Percentiles rank a stretch among this genome's conserved stretches.
Evolutionary conservation across 169 alveolate species (phyloP).

Genomic region (Eimeria praecox): DNA sequence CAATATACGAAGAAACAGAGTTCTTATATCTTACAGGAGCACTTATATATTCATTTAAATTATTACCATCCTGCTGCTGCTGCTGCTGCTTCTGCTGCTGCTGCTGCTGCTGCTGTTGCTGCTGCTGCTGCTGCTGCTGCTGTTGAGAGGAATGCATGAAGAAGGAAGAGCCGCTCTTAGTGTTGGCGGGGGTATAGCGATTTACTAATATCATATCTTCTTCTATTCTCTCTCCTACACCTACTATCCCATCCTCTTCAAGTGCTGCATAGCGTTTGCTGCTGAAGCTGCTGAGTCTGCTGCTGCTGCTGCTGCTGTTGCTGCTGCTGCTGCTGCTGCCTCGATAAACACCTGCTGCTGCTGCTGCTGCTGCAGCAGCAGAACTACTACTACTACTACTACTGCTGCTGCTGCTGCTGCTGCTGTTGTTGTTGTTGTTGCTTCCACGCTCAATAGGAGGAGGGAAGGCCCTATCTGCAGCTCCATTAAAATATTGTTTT

Average conservation of each 20-base stretch:
- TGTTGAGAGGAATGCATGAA: slow-evolving; percentile 67
- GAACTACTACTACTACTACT: no score
- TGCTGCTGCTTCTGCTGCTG: no score
- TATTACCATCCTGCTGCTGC: no score
- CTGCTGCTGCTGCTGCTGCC: no score
- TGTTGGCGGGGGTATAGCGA: slow-evolving; percentile 84
- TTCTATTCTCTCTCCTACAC: slow-evolving; percentile 93
- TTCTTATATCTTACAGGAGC: slow-evolving; percentile 89
- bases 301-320: slow-evolving; percentile 60
- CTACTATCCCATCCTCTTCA: slow-evolving; percentile 97
- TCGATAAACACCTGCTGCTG: no score
- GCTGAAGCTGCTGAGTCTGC: no score
- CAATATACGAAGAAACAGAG: slow-evolving; percentile 95
- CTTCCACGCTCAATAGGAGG: slow-evolving; percentile 74
- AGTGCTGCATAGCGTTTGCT: slow-evolving; percentile 84
- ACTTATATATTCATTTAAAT: slow-evolving; percentile 87
- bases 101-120: no score
- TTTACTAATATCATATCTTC: slow-evolving; percentile 93
- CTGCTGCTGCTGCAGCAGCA: slow-evolving; percentile 19
- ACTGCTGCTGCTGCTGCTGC: slow-evolving; percentile 67
- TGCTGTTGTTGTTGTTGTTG: not conserved
- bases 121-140: no score
- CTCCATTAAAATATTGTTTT: slow-evolving; percentile 89
- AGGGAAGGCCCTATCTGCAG: slow-evolving; percentile 88
- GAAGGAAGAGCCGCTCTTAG: slow-evolving; percentile 84